Evolutionary conservation across 1,284 basidiomycete species (phyloP).

Genomic region (Rhodotorula sp.): DNA sequence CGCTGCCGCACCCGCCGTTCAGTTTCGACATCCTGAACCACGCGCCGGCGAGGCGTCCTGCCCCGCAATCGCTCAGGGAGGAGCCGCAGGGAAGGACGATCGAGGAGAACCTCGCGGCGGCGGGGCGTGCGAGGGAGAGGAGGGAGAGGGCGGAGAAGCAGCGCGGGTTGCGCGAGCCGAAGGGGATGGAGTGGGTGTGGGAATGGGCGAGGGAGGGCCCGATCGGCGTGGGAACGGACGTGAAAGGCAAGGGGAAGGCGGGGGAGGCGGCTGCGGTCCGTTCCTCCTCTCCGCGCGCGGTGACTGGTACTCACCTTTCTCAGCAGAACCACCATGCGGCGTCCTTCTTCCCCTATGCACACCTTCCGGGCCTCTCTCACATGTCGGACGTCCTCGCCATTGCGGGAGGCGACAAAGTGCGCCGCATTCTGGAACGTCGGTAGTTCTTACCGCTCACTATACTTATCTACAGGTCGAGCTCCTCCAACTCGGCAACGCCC

Average conservation of each 20-base stretch:
- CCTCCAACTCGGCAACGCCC: neutral
- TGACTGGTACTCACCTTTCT: neutral
- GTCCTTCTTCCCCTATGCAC: conserved; percentile 39
- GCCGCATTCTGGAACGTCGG: neutral
- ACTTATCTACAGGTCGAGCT: conserved; percentile 14
- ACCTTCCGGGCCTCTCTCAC: conserved; percentile 7
- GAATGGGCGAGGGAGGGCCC: neutral
- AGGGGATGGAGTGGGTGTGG: conserved; percentile 12
- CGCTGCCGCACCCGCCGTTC: neutral
- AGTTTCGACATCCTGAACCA: conserved; percentile 16
- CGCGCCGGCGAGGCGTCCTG: conserved; percentile 13
- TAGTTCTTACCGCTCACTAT: neutral
- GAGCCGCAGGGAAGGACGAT: neutral
- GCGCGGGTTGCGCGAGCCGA: neutral
- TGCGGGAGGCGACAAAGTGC: conserved; percentile 23
- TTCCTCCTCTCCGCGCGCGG: too few species aligned
- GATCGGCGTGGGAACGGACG: neutral
- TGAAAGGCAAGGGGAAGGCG: neutral
- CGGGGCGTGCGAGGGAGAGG: neutral
- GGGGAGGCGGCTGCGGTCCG: neutral
- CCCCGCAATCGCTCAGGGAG: neutral
- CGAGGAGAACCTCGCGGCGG: neutral
- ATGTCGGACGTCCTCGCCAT: conserved; percentile 32
- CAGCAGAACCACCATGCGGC: conserved; percentile 5
- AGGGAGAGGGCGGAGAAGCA: neutral